Conservation (phyloP, 805 yeast species). For the Saccharomycopsis schoenii region DNA sequence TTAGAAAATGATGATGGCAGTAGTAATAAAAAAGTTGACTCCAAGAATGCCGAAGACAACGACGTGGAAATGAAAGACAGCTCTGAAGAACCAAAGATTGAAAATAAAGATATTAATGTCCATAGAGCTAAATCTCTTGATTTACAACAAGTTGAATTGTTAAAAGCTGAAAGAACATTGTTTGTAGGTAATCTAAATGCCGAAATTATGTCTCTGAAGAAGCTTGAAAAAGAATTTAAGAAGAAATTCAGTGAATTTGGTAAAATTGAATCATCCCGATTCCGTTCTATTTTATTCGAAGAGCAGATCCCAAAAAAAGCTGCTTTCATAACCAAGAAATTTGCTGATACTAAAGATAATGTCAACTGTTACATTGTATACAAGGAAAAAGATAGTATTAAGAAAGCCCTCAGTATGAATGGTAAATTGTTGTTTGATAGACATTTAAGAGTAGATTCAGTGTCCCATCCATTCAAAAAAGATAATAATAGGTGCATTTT, state of each 20-base stretch:
- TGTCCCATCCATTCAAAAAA: conserved; percentile 82
- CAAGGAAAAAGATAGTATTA: conserved; percentile 36
- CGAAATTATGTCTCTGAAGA: conserved; percentile 53
- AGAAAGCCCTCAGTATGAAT: conserved; percentile 43
- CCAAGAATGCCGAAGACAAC: conserved; percentile 9
- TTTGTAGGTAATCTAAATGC: conserved; percentile 82
- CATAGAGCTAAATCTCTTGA: conserved; percentile 6
- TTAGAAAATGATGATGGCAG: conserved; percentile 15
- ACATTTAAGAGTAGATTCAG: conserved; percentile 86
- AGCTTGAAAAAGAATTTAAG: conserved; percentile 53
- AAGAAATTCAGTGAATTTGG: conserved; percentile 39
- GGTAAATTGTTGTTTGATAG: conserved; percentile 57
- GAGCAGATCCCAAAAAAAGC: conserved; percentile 86
- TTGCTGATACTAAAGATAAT: conserved; percentile 69
- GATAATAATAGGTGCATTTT: conserved; percentile 79
- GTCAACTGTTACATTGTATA: conserved; percentile 86
- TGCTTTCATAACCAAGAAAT: conserved; percentile 67
- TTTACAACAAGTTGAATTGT: conserved; percentile 38
- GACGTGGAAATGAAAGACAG: conserved; percentile 3
- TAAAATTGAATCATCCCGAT: conserved; percentile 63
- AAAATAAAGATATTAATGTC: neutral
- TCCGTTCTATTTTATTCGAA: conserved; percentile 83
- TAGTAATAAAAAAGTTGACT: too few relatives aligned
- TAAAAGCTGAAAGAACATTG: conserved; percentile 73
- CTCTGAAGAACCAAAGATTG: conserved; percentile 1